Evolutionary conservation across 805 yeast genomes (phyloP), one percentile per base, ranked within the genome.

Genomic region (Cyberlindnera bimundalis): DNA sequence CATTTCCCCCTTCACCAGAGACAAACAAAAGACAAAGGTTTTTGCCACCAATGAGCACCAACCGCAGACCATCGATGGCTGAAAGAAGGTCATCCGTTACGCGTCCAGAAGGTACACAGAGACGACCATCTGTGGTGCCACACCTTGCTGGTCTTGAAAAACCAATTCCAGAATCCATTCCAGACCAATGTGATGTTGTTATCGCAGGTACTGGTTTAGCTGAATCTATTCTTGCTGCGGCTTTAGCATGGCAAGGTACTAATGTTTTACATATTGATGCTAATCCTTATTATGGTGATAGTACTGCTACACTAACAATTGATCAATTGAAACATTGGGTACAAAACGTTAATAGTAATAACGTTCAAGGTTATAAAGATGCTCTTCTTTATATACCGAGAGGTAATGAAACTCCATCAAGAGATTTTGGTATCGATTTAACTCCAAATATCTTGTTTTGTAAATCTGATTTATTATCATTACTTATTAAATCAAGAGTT

Each of bases 201-300:
- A 84, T 93, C 41, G 78, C 84, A 48, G 99, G 99, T 27, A 91
- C 99, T 0, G 98, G 98, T 4, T 70, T 93, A 30, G 82, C 81
- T 2, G 96, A 93, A 61, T 78, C 88, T 51, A 80, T 93, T 11
- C 64, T 89, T 35, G 96, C 98, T 0, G 96, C 97, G 11, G 91
- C 97, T 0, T 70, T 93, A 34, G 84, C 97, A 11, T 93, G 99
- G 98, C 96, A 88, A 54, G 99, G 99, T n/a, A 79, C 93, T n/a
- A 79, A 75, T 49, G 97, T 93, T 8, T 67, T 93, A 32, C 99
- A 93, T 58, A 78, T 93, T 23, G 99, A 93, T 61, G 70, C 79
- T 31, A 84, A 89, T 57, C 73, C 78, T 21, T 82, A 86, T 59
- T 93, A 93, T 56, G 99, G 99, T 16, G 98, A 90, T 60, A 74